Conservation (phyloP, 2,329 filamentous ascomycete genomes). For the Elsinoe fawcettii region DNA sequence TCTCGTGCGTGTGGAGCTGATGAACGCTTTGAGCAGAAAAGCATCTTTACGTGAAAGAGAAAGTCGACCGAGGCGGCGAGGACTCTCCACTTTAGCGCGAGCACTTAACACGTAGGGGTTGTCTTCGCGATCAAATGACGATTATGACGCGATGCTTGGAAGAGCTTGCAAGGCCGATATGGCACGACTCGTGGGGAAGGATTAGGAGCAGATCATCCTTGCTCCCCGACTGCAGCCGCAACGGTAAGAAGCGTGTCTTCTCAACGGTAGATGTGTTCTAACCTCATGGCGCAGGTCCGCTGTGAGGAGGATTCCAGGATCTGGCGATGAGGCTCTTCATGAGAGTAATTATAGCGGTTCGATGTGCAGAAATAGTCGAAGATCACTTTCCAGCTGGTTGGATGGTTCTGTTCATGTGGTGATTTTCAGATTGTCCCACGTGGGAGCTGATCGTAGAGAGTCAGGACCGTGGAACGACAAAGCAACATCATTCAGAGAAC, state of each 20-base stretch:
- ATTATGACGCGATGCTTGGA: constrained; percentile 3
- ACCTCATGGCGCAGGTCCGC: constrained; percentile 5
- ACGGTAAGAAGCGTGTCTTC: constrained; percentile 8
- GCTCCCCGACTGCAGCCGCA: constrained; percentile 4
- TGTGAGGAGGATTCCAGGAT: neutral
- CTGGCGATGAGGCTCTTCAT: neutral
- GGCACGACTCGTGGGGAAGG: neutral
- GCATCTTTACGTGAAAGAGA: neutral
- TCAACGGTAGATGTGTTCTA: neutral
- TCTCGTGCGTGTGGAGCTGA: neutral
- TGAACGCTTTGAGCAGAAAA: neutral
- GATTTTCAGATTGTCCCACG: constrained; percentile 5
- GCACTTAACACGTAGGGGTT: constrained; percentile 3
- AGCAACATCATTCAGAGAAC: neutral
- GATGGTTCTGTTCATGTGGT: neutral
- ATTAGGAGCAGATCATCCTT: constrained; percentile 7
- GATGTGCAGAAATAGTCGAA: neutral
- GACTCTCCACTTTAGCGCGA: neutral
- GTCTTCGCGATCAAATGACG: neutral
- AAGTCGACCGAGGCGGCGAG: neutral
- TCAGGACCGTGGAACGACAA: neutral
- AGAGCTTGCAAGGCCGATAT: neutral
- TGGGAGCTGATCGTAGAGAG: constrained; percentile 1
- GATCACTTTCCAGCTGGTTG: neutral
- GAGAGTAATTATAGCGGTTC: neutral